Evolutionary conservation across 2,329 filamentous ascomycete genomes (phyloP).

Genomic region (Proliferodiscus dingleyae): DNA sequence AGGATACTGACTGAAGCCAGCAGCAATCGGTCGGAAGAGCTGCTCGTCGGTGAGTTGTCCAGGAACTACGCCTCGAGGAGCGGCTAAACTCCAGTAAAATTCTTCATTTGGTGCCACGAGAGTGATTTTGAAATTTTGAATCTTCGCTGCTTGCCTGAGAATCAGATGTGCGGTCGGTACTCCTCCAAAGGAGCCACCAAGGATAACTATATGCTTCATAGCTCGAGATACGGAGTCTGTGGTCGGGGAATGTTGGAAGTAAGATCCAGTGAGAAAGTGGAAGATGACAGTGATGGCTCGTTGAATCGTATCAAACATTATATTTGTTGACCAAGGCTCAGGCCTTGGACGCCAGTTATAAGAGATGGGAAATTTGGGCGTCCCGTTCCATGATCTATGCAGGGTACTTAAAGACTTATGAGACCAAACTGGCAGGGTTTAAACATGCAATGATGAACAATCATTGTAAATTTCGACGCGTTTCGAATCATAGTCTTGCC

Average conservation of each 20-base stretch:
- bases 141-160: constrained; percentile 24
- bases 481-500: neutral
- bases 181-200: constrained; percentile 30
- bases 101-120: constrained; percentile 48
- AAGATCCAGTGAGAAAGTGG: constrained; percentile 5
- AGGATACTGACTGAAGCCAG: constrained; percentile 45
- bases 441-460: neutral
- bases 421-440: no score
- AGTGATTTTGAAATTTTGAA: constrained; percentile 43
- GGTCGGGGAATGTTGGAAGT: constrained; percentile 1
- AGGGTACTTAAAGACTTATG: no score
- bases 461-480: neutral
- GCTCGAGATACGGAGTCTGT: constrained; percentile 2
- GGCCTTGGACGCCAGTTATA: no score
- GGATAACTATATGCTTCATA: constrained; percentile 17
- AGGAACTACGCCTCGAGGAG: constrained; percentile 40
- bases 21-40: constrained; percentile 35
- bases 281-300: neutral
- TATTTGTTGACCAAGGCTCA: neutral
- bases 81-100: constrained; percentile 46
- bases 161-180: constrained; percentile 30
- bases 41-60: constrained; percentile 39
- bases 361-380: neutral
- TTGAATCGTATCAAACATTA: neutral
- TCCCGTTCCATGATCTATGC: no score